Base-by-base conservation (phyloP, 148 eudicot species). In the Rhododendron griersonianum region DNA sequence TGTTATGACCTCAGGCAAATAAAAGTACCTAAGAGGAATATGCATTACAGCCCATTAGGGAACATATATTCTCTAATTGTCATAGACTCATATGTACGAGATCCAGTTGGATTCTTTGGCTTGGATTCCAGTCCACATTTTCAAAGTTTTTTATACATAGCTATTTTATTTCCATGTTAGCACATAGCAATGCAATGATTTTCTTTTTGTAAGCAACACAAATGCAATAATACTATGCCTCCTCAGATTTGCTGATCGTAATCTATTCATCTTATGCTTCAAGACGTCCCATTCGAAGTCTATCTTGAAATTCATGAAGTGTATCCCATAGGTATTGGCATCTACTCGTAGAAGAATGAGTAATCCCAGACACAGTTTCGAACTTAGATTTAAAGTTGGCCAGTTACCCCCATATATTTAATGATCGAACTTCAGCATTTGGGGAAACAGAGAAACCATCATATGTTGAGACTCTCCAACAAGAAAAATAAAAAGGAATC, bases 361-460 rank as follows among this genome's bases (percentile, higher is more conserved):
- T 53, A 53, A 51, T 48, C 19, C 67, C 67, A 81, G 23, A 44
- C 16, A 51, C 3, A 53, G 57, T 53, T 53, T 53, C 47, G 23
- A 21, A 78, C 13, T 21, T 3, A 19, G 47, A 21, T 44, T 33
- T 15, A 35, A 33, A 37, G 33, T 11, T 81, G 13, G 63, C 35
- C 67, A 81, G 61, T 37, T 51, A 30, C 5, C 41, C 3, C 8
- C 45, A 53, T 16, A 7, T 19, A 30, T 19, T 25, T 11, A 53
- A 44, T 51, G 44, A 15, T 53, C 45, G 9, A 81, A 33, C 35
- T 81, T 81, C 55, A 55, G 67, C 25, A 81, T 81, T 45, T 53
- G 83, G n/a, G 45, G 50, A 80, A 80, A 79, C 3, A 81, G 67
- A 80, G 67, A 25, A 81, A 81, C 83, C 44, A 18, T 37, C 67